phyloP scores from a whole-genome alignment of 2,329 filamentous ascomycete species.

The Cladosporium sp. region DNA sequence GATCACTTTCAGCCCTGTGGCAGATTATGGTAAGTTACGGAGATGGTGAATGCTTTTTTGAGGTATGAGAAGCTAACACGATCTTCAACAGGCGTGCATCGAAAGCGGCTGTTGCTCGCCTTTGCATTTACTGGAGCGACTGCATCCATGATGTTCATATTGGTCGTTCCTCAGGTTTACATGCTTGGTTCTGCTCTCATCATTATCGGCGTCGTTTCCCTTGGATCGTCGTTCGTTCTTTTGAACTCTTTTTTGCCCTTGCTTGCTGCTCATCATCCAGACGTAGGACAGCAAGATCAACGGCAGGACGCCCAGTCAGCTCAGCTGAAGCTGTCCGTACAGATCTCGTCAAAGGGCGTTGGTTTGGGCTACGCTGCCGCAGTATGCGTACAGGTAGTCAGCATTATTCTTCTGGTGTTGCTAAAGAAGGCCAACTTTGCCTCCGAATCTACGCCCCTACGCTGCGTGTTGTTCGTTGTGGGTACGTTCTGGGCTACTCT shows the following conservation, averaged over 20 bases:
- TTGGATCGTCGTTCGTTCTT: slow-evolving; percentile 92
- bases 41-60: neutral
- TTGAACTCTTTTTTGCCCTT: slow-evolving; percentile 88
- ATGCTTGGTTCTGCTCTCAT: slow-evolving; percentile 72
- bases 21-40: slow-evolving; percentile 68
- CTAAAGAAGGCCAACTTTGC: slow-evolving; percentile 53
- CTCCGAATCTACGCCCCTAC: slow-evolving; percentile 67
- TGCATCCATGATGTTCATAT: slow-evolving; percentile 74
- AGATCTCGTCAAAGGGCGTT: slow-evolving; percentile 81
- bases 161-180: slow-evolving; percentile 67
- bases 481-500: slow-evolving; percentile 86
- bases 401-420: slow-evolving; percentile 65
- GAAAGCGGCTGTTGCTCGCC: slow-evolving; percentile 72
- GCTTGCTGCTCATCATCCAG: slow-evolving; percentile 73
- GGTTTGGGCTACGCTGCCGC: slow-evolving; percentile 84
- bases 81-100: slow-evolving; percentile 47
- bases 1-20: slow-evolving; percentile 86
- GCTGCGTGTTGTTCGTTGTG: slow-evolving; percentile 73
- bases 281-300: slow-evolving; percentile 25
- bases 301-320: slow-evolving; percentile 36
- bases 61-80: too few species aligned
- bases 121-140: slow-evolving; percentile 76
- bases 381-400: slow-evolving; percentile 70
- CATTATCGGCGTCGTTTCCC: slow-evolving; percentile 80
- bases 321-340: slow-evolving; percentile 72